These are phyloP conservation scores for Viola odorata DNA, from an alignment of 345 rosid genomes.

Conservation along the genomic window DNA sequence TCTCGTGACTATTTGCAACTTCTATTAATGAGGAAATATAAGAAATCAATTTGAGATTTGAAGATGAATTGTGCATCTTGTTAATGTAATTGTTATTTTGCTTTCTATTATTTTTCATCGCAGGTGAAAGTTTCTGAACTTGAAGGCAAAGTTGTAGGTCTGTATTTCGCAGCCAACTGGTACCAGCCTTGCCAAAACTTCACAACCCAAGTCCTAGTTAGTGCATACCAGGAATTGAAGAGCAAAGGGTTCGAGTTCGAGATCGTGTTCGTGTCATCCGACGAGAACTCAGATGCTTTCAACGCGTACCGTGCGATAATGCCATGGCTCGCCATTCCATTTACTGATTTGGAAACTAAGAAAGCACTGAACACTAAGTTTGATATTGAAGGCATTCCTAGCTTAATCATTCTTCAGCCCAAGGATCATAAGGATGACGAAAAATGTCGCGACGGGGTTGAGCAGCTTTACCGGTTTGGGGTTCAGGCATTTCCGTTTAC, in stretches of 20 bases:
- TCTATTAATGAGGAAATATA: no score
- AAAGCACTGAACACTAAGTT: conserved; percentile 39
- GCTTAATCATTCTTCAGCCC: conserved; percentile 44
- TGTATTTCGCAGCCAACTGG: conserved; percentile 70
- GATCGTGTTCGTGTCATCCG: conserved; percentile 51
- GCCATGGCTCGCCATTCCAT: conserved; percentile 63
- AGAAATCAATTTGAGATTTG: no score
- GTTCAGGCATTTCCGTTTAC: conserved; percentile 50
- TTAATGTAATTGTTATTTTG: background rate
- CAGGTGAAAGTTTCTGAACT: conserved; percentile 51
- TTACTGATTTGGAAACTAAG: conserved; percentile 50
- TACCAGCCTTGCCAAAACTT: conserved; percentile 44
- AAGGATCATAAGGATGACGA: conserved; percentile 29
- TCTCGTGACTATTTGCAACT: no score
- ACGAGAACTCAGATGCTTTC: conserved; percentile 49
- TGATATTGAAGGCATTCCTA: conserved; percentile 51
- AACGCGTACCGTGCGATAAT: conserved; percentile 39
- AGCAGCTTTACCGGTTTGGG: conserved; percentile 42
- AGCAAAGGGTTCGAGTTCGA: conserved; percentile 36
- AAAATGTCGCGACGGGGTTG: conserved; percentile 37
- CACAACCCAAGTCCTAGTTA: conserved; percentile 32
- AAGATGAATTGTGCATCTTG: background rate
- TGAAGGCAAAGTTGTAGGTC: conserved; percentile 46
- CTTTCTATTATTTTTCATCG: background rate
- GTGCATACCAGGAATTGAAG: conserved; percentile 36